Evolutionary conservation across 164 flowering plant species (phyloP).

Genomic region (Cinnamomum chago): DNA sequence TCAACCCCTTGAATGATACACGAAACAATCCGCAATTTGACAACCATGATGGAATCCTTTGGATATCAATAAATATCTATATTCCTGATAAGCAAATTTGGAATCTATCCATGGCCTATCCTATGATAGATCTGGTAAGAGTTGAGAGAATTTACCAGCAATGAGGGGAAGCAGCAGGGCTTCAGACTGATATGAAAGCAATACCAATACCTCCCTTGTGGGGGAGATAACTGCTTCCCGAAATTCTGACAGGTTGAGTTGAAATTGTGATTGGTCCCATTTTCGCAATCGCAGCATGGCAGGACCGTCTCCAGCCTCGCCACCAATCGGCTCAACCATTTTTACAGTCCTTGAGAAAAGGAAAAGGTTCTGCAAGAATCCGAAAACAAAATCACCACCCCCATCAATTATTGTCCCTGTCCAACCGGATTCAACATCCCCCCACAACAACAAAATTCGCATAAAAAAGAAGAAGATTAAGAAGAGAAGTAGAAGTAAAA

Average conservation of each 20-base stretch:
- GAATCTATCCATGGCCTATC: too few species aligned
- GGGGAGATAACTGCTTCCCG: constrained; percentile 87
- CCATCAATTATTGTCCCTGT: too few species aligned
- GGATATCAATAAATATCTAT: too few species aligned
- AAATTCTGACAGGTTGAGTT: constrained; percentile 55
- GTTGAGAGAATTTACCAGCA: constrained; percentile 35
- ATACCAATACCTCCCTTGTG: constrained; percentile 58
- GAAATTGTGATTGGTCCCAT: constrained; percentile 54
- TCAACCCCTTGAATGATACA: background rate
- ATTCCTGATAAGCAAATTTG: too few species aligned
- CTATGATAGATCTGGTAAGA: background rate
- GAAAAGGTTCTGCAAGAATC: too few species aligned
- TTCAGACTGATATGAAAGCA: constrained; percentile 67
- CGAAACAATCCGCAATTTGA: too few species aligned
- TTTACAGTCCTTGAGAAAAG: background rate
- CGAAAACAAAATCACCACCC: too few species aligned
- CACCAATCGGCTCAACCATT: background rate
- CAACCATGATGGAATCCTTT: too few species aligned
- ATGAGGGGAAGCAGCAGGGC: constrained; percentile 66
- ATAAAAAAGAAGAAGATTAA: too few species aligned
- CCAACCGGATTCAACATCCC: too few species aligned
- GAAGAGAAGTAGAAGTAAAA: too few species aligned
- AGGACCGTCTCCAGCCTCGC: constrained; percentile 27
- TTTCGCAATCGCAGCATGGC: constrained; percentile 67
- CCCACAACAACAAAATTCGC: too few species aligned